Evolutionary conservation across 116 monocot genomes (phyloP).

Genomic region (Dioscorea cayenensis): DNA sequence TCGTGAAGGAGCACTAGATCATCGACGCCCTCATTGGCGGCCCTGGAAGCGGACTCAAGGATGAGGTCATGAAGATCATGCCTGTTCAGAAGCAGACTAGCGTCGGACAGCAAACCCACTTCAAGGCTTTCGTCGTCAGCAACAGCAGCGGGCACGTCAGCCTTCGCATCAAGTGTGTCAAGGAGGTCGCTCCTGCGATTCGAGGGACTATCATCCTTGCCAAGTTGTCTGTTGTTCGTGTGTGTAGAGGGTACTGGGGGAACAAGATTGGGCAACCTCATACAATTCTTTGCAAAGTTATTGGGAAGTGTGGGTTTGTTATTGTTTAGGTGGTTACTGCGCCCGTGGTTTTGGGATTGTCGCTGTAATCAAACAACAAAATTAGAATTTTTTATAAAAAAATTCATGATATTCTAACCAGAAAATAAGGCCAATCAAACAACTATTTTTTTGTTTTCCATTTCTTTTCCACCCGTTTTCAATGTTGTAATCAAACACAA

Average conservation of each 20-base stretch:
- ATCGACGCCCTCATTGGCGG: conserved; percentile 37
- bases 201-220: conserved; percentile 69
- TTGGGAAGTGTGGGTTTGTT: conserved; percentile 80
- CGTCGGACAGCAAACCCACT: conserved; percentile 67
- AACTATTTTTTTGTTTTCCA: too few relatives aligned
- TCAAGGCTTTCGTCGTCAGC: conserved; percentile 86
- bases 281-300: conserved; percentile 85
- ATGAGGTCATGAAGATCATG: conserved; percentile 83
- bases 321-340: conserved; percentile 74
- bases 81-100: conserved; percentile 74
- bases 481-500: too few relatives aligned
- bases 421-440: too few relatives aligned
- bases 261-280: conserved; percentile 86
- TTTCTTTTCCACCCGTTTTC: too few relatives aligned
- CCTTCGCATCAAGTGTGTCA: conserved; percentile 68
- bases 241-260: conserved; percentile 86
- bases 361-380: too few relatives aligned
- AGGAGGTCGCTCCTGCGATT: conserved; percentile 75
- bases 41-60: conserved; percentile 63
- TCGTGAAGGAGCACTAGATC: conserved; percentile 84
- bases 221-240: conserved; percentile 73
- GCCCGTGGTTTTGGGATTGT: conserved; percentile 67
- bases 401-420: too few relatives aligned
- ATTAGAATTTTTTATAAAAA: too few relatives aligned
- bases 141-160: conserved; percentile 58